These are phyloP conservation scores for Linum trigynum DNA, from an alignment of 345 rosid species.

Conservation along the genomic window DNA sequence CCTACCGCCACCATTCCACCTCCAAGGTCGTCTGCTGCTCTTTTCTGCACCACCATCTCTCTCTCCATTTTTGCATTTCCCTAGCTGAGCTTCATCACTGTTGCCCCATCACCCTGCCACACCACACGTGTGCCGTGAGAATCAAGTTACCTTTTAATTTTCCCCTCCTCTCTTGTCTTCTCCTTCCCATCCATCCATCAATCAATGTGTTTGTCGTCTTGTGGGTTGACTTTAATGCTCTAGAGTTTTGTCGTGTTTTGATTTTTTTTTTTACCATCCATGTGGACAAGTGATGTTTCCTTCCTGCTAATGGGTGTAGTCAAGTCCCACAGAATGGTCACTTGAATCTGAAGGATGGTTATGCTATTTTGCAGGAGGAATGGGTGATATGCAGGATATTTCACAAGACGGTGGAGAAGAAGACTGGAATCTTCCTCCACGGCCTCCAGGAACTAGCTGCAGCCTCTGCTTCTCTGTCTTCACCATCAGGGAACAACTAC, in stretches of 20 bases:
- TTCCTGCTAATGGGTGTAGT: background rate
- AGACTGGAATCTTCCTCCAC: slow-evolving; percentile 30
- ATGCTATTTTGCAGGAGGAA: slow-evolving; percentile 55
- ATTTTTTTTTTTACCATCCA: background rate
- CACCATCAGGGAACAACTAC: slow-evolving; percentile 19
- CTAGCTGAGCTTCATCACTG: background rate
- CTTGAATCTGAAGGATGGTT: background rate
- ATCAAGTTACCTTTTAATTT: background rate
- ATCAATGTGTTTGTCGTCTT: slow-evolving; percentile 24
- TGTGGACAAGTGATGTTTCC: background rate
- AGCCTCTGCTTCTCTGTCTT: background rate
- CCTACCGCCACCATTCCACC: slow-evolving; percentile 67
- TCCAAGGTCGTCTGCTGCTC: slow-evolving; percentile 41
- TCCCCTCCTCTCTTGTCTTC: background rate
- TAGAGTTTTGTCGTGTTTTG: background rate
- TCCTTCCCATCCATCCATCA: background rate
- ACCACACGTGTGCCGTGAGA: slow-evolving; percentile 13
- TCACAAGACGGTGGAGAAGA: slow-evolving; percentile 67
- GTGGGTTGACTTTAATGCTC: slow-evolving; percentile 32
- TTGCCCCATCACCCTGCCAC: background rate
- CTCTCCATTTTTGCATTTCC: background rate
- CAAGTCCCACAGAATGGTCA: background rate
- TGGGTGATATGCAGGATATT: slow-evolving; percentile 93
- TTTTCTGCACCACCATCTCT: too few relatives aligned
- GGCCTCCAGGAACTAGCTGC: slow-evolving; percentile 7